Conservation (phyloP, 225 moss, liverwort and hornwort genomes). For the Marchantia paleacea region DNA sequence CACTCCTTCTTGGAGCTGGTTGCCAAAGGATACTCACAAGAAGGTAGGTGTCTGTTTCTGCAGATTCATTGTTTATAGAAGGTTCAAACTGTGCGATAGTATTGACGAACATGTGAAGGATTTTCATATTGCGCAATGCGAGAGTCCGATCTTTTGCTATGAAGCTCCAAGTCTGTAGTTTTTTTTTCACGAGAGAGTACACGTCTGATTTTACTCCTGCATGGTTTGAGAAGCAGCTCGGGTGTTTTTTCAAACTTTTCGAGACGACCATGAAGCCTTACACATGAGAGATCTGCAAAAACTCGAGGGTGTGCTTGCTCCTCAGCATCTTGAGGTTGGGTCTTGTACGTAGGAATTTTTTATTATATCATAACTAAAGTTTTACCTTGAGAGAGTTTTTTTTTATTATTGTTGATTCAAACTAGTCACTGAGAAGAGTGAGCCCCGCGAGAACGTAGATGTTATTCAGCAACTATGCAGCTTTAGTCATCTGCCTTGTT, state of each 20-base stretch:
- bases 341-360: not conserved
- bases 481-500: not conserved
- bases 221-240: slow-evolving; percentile 48
- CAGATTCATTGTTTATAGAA: not conserved
- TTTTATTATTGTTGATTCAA: not conserved
- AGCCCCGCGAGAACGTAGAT: not conserved
- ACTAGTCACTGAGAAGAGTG: not conserved
- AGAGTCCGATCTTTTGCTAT: not conserved
- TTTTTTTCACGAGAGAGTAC: not conserved
- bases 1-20: slow-evolving; percentile 94
- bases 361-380: not conserved
- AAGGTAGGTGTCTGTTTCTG: slow-evolving; percentile 31
- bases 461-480: not conserved
- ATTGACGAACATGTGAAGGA: not conserved
- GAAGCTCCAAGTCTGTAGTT: not conserved
- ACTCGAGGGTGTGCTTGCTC: slow-evolving; percentile 77
- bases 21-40: slow-evolving; percentile 81
- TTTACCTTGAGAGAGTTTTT: not conserved
- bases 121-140: not conserved
- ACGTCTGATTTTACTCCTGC: not conserved
- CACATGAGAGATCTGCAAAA: slow-evolving; percentile 79
- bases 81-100: not conserved
- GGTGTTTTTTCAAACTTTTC: slow-evolving; percentile 69
- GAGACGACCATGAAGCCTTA: slow-evolving; percentile 83
- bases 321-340: slow-evolving; percentile 78